Evolutionary conservation across 306 rosid genomes (phyloP).

Genomic region (Spatholobus suberectus): DNA sequence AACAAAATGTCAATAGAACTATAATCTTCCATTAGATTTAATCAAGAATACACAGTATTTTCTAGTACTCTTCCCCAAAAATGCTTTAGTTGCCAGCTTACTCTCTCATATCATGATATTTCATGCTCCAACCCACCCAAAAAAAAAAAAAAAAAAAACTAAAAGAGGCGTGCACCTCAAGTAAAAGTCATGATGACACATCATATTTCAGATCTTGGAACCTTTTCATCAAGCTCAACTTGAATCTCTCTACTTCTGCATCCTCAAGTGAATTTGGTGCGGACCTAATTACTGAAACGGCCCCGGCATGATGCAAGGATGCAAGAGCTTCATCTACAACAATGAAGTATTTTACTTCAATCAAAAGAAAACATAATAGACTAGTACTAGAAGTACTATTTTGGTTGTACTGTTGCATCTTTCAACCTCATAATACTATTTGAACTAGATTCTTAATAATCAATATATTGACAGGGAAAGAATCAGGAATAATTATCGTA

Average conservation of each 20-base stretch:
- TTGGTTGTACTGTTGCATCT: background rate
- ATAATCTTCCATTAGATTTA: conserved; percentile 27
- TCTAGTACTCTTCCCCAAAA: conserved; percentile 1
- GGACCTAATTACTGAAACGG: conserved; percentile 63
- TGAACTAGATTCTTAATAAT: background rate
- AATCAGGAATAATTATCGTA: background rate
- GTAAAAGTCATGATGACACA: conserved; percentile 49
- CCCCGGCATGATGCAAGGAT: conserved; percentile 80
- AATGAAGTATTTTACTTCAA: conserved; percentile 1
- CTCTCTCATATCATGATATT: background rate
- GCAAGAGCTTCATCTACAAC: conserved; percentile 73
- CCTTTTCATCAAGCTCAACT: conserved; percentile 71
- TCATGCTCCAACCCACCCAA: background rate
- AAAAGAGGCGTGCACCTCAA: conserved; percentile 13
- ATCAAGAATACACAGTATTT: conserved; percentile 22
- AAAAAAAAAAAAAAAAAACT: background rate
- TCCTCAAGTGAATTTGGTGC: conserved; percentile 68
- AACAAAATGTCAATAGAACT: background rate
- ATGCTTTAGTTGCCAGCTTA: conserved; percentile 10
- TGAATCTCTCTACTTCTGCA: conserved; percentile 64
- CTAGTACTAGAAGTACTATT: background rate
- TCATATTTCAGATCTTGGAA: conserved; percentile 77
- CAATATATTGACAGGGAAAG: conserved; percentile 2
- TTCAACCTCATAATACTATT: conserved; percentile 10
- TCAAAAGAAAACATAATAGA: background rate